A percentile compares a stretch with the other conserved stretches of the same genome.
phyloP scores from a whole-genome alignment of 768 basidiomycete genomes.

The Sporobolomyces roseus region DNA sequence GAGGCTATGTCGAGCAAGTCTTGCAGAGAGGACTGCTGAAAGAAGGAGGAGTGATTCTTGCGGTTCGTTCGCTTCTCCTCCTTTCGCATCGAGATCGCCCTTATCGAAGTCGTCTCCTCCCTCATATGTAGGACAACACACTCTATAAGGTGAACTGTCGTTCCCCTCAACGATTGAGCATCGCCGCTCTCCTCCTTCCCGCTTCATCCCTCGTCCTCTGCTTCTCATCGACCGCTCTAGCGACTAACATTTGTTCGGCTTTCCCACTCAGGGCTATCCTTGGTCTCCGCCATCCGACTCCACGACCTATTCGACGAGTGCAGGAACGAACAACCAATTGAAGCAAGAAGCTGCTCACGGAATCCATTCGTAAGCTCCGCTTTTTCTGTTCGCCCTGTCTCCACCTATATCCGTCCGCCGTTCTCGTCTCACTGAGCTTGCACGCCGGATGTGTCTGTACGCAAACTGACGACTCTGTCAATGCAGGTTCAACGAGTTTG shows the following conservation, averaged over 20 bases:
- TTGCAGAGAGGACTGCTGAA: constrained; percentile 21
- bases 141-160: constrained; percentile 25
- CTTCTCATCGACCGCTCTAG: too few species aligned
- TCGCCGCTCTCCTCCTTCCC: too few species aligned
- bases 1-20: constrained; percentile 23
- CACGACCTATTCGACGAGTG: not conserved
- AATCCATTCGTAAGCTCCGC: constrained; percentile 9
- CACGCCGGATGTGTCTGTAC: too few species aligned
- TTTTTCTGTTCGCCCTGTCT: not conserved
- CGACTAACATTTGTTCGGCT: not conserved
- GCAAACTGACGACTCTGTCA: not conserved
- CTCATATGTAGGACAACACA: constrained; percentile 43
- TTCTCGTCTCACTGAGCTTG: too few species aligned
- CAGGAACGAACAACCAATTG: constrained; percentile 6
- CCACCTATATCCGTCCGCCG: not conserved
- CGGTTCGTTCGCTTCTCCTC: constrained; percentile 11
- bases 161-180: not conserved
- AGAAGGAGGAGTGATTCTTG: constrained; percentile 37
- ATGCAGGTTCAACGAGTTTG: constrained; percentile 27
- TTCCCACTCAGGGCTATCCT: not conserved
- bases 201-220: too few species aligned
- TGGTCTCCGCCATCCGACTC: not conserved
- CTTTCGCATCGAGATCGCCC: too few species aligned
- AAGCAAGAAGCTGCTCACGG: not conserved
- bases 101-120: not conserved